Evolutionary conservation across 257 asterid genomes (phyloP).

Genomic region (Ilex asprella): DNA sequence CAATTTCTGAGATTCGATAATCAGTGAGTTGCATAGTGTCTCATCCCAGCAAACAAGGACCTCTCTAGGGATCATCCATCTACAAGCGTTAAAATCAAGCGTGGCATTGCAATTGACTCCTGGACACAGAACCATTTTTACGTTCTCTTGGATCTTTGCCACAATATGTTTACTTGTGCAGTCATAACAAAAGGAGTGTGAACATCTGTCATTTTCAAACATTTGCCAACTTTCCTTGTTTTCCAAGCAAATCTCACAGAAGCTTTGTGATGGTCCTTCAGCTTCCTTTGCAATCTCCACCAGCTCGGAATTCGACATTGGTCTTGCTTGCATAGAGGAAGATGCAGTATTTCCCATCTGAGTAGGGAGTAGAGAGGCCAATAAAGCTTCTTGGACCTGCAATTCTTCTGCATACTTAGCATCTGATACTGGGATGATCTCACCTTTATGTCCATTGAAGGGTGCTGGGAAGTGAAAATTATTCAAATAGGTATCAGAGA

Average conservation of each 20-base stretch:
- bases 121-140: constrained; percentile 34
- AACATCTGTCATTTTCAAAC: constrained; percentile 43
- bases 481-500: not conserved
- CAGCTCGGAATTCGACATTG: not conserved
- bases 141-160: constrained; percentile 38
- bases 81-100: constrained; percentile 30
- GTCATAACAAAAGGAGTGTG: constrained; percentile 49
- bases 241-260: constrained; percentile 61
- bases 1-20: constrained; percentile 51
- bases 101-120: constrained; percentile 34
- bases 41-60: constrained; percentile 51
- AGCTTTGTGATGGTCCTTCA: constrained; percentile 13
- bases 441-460: not conserved
- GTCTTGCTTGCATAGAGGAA: constrained; percentile 24
- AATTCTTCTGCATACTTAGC: constrained; percentile 36
- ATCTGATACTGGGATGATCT: constrained; percentile 15
- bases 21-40: constrained; percentile 38
- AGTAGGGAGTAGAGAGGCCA: constrained; percentile 31
- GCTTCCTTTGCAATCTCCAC: constrained; percentile 9
- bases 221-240: constrained; percentile 51
- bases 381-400: constrained; percentile 40
- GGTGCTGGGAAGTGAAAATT: not conserved
- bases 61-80: constrained; percentile 41
- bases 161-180: constrained; percentile 50
- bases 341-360: constrained; percentile 20